Evolutionary conservation across 2,329 filamentous ascomycete genomes (phyloP), one percentile per base, ranked within the genome.

Genomic region (Akanthomyces dipterigenus): DNA sequence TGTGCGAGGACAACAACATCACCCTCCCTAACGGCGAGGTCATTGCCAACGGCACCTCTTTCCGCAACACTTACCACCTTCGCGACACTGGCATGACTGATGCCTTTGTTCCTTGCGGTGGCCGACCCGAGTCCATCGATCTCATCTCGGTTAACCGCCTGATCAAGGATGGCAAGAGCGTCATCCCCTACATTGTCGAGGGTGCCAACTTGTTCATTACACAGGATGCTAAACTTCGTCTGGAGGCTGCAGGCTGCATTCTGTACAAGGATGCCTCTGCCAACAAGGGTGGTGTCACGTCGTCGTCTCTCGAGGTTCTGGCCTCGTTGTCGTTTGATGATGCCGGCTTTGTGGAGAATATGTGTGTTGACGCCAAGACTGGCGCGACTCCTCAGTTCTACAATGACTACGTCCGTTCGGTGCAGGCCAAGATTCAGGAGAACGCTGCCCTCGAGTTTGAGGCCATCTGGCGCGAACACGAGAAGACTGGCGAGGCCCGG

Each of bases 191-290:
- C 78, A 95, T 99, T 59, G 93, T 99, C 49, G 95, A 99, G 77
- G 95, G 95, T 58, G 95, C 95, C 75, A 99, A 98, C 75, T 82
- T 99, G 60, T 99, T 99, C 84, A 96, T 99, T 77, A 97, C 95
- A 0, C 95, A 99, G 76, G 95, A 99, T 70, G 93, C 93, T 69
- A 98, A 98, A 80, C 83, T 98, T 60, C 90, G 92, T 26, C 86
- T 99, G 16, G 95, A 99, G 78, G 88, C 91, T 68, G 93, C 93
- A n/a, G 95, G 95, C 63, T 96, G 91, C 71, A 86, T 98, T 69
- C 77, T 99, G 45, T 97, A 92, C 87, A 99, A 99, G 80, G 95
- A 99, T 75, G 95, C 95, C 5, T 96, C 91, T 42, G 93, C 93
- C 61, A 99, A 99, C 84, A 99, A 99, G 82, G 95, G 95, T 66